Base-by-base conservation (phyloP, 2,329 filamentous ascomycete genomes). In the Drechslerella dactyloides region DNA sequence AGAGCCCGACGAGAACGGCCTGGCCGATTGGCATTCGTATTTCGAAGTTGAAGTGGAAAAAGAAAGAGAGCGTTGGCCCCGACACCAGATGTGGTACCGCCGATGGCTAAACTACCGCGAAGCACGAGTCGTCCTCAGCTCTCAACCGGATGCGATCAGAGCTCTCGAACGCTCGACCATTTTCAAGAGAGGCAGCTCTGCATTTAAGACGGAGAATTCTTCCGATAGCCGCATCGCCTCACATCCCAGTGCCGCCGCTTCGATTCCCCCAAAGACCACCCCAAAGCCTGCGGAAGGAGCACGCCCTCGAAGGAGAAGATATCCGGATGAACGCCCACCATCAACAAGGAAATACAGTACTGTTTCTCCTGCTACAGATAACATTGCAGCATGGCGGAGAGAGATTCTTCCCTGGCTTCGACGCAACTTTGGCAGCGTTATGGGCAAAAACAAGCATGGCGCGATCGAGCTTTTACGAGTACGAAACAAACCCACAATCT, bases 381-480 rank as follows among this genome's bases (percentile, higher is more conserved):
- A 73, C 21, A 68, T 73, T 27, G 40, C 58, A 13, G 62, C 69
- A 2, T 73, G 69, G 69, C 54, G 69, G 21, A 66, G 54, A 62
- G 69, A 73, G 50, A 68, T 73, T 30, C 63, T 73, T 19, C 69
- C 69, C 13, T 73, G 69, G 69, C 52, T 73, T 27, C 69, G 69
- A 2, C 69, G 69, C 27, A 73, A 73, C 51, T 73, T 73, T 27
- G 63, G 69, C 19, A 73, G 56, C 17, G 69, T 73, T 1, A 73
- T 73, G 69, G 69, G 69, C 5, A 73, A 73, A 57, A 73, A 73
- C 30, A 73, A 68, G 21, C 61, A 73, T 44, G 69, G 69, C 1
- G 69, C 69, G 17, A 73, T 73, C n/a, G 69, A 73, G n/a, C 57
- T 73, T 4, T 27, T 73, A 15, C 42, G 69, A 40, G 69, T 73